phyloP scores from a whole-genome alignment of 306 rosid species.

The Cercis canadensis region DNA sequence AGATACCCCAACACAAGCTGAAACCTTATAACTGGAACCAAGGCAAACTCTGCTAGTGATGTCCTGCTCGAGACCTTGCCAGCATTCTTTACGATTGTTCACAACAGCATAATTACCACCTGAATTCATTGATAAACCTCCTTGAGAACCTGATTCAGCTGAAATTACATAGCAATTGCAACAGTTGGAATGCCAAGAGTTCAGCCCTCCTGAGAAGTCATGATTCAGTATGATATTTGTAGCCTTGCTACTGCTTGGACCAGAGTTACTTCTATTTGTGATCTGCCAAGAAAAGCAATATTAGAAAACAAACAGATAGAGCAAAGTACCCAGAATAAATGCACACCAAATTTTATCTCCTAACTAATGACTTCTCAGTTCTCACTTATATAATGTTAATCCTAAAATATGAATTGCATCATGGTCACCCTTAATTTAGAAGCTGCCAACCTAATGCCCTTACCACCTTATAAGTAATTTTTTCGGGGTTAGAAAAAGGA shows the following conservation, averaged over 20 bases:
- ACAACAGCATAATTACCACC: constrained; percentile 65
- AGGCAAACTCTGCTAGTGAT: constrained; percentile 61
- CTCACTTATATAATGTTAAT: no score
- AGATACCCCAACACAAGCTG: constrained; percentile 79
- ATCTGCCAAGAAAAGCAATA: no score
- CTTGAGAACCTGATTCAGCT: constrained; percentile 45
- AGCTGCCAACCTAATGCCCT: no score
- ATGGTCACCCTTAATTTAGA: no score
- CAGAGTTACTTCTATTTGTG: no score
- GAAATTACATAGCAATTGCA: constrained; percentile 73
- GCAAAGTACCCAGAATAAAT: no score
- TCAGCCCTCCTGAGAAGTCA: constrained; percentile 81
- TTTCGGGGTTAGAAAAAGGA: no score
- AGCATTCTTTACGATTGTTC: constrained; percentile 68
- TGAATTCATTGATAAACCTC: constrained; percentile 36
- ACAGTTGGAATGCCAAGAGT: constrained; percentile 74
- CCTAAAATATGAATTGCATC: no score
- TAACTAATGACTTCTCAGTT: no score
- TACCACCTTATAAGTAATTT: no score
- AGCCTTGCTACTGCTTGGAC: constrained; percentile 25
- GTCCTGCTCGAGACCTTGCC: constrained; percentile 98
- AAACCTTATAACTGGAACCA: constrained; percentile 67
- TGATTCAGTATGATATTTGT: constrained; percentile 73
- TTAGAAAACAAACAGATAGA: background rate
- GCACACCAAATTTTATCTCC: no score